A percentile compares a stretch with the other conserved stretches of the same genome.
phyloP scores from a whole-genome alignment of 805 yeast species.

The Wickerhamomyces pijperi region DNA sequence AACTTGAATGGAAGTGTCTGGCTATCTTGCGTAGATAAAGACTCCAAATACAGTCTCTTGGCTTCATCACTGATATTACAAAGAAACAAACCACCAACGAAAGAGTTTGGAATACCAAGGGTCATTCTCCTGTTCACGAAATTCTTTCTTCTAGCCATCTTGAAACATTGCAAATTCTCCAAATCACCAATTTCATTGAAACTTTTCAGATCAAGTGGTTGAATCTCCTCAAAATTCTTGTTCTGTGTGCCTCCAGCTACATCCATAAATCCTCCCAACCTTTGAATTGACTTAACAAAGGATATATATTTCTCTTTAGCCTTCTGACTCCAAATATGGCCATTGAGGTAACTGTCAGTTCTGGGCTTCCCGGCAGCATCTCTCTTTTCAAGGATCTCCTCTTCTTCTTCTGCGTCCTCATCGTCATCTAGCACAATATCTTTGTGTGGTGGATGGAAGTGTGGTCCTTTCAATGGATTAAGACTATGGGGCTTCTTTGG shows the following conservation, averaged over 20 bases:
- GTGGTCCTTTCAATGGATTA: neutral
- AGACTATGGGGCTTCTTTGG: constrained; percentile 7
- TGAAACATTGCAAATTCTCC: constrained; percentile 32
- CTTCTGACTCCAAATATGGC: neutral
- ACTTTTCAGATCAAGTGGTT: constrained; percentile 6
- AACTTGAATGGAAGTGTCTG: constrained; percentile 13
- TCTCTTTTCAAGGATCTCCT: neutral
- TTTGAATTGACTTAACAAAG: constrained; percentile 7
- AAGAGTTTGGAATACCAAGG: constrained; percentile 42
- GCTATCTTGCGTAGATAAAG: constrained; percentile 5
- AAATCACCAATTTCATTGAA: constrained; percentile 8
- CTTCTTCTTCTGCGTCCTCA: neutral
- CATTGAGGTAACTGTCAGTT: neutral
- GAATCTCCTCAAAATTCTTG: constrained; percentile 9
- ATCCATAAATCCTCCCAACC: constrained; percentile 9
- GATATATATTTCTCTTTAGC: constrained; percentile 3
- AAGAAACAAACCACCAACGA: constrained; percentile 55
- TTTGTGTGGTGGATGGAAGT: neutral
- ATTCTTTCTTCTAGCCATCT: constrained; percentile 46
- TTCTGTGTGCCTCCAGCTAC: constrained; percentile 10
- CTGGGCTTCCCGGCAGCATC: constrained; percentile 1
- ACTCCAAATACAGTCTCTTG: constrained; percentile 16
- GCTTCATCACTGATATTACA: constrained; percentile 28
- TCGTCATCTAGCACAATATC: too few species aligned
- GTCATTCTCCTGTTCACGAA: constrained; percentile 34